phyloP scores from a whole-genome alignment of 345 rosid species.

The Diplotaxis tenuifolia region DNA sequence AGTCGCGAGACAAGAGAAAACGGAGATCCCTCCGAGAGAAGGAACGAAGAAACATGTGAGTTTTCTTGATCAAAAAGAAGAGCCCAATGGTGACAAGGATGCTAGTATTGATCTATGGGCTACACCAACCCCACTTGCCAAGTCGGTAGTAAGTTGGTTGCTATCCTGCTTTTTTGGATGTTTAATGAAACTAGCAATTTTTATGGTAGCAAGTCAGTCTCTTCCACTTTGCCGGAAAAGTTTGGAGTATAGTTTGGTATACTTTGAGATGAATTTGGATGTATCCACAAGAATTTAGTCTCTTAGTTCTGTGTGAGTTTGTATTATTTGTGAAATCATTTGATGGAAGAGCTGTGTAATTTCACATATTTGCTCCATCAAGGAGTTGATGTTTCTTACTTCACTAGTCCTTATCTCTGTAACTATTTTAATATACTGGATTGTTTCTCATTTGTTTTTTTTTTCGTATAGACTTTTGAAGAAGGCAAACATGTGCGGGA shows the following conservation, averaged over 20 bases:
- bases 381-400: slow-evolving; percentile 1
- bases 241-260: slow-evolving; percentile 1
- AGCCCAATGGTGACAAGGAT: slow-evolving; percentile 41
- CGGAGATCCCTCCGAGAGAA: slow-evolving; percentile 27
- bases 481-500: slow-evolving; percentile 37
- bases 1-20: slow-evolving; percentile 38
- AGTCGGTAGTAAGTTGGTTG: slow-evolving; percentile 52
- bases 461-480: slow-evolving; percentile 8
- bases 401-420: not conserved
- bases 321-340: slow-evolving; percentile 8
- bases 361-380: slow-evolving; percentile 8
- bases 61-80: slow-evolving; percentile 40
- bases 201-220: slow-evolving; percentile 13
- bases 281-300: not conserved
- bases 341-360: slow-evolving; percentile 7
- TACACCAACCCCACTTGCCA: slow-evolving; percentile 44
- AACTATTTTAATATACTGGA: not conserved
- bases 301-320: slow-evolving; percentile 9
- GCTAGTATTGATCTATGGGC: slow-evolving; percentile 40
- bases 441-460: not conserved
- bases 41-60: slow-evolving; percentile 35
- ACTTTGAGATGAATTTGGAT: not conserved
- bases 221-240: not conserved
- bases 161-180: not conserved
- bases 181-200: slow-evolving; percentile 21